phyloP scores from a whole-genome alignment of 164 flowering plant species.

The Magnolia officinalis region DNA sequence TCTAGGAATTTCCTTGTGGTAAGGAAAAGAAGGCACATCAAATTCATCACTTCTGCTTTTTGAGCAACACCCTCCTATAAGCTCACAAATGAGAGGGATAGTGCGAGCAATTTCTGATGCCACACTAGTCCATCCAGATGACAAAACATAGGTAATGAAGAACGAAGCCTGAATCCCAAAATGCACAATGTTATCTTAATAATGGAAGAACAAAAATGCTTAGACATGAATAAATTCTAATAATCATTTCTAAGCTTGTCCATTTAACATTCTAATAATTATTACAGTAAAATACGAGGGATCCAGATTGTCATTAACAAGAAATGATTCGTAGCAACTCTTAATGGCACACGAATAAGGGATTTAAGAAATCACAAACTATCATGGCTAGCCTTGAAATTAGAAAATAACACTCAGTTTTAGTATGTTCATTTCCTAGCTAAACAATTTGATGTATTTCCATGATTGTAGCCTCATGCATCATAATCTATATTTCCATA shows the following conservation, averaged over 20 bases:
- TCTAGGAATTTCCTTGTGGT: constrained; percentile 62
- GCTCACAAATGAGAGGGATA: constrained; percentile 41
- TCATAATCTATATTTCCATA: neutral
- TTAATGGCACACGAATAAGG: neutral
- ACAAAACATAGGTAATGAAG: constrained; percentile 85
- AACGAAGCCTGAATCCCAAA: constrained; percentile 66
- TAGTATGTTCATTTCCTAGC: neutral
- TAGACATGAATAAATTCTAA: neutral
- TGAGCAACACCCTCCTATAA: constrained; percentile 29
- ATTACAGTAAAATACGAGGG: neutral
- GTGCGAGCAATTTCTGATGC: constrained; percentile 65
- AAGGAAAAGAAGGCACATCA: constrained; percentile 58
- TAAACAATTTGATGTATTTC: neutral
- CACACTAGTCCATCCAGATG: constrained; percentile 86
- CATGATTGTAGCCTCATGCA: neutral
- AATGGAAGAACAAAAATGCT: neutral
- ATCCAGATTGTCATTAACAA: neutral
- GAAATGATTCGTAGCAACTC: neutral
- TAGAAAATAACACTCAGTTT: neutral
- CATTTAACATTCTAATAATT: neutral
- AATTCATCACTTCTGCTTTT: constrained; percentile 33
- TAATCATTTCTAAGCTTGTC: neutral
- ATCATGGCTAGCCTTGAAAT: neutral
- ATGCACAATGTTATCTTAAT: neutral
- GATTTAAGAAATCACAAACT: neutral